A percentile compares a stretch with the other conserved stretches of the same genome.
Evolutionary conservation across 192 early-diverging fungal species (phyloP).

Genomic region (Powellomyces hirtus): DNA sequence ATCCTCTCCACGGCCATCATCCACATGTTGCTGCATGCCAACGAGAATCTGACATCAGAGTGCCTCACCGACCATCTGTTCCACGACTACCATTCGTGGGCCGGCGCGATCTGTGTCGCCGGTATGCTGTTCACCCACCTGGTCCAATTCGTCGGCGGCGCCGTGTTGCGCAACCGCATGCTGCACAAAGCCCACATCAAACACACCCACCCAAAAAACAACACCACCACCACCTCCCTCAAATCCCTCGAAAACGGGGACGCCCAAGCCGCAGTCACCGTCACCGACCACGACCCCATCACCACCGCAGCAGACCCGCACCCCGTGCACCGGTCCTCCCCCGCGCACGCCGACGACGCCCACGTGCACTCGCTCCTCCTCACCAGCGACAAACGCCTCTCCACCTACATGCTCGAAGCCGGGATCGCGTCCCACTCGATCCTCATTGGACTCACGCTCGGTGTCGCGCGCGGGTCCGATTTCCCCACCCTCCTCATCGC

Average conservation of each 20-base stretch:
- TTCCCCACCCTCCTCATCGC: conserved; percentile 44
- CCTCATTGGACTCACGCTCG: conserved; percentile 50
- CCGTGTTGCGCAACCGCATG: conserved; percentile 18
- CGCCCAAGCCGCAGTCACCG: background rate
- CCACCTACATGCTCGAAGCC: conserved; percentile 39
- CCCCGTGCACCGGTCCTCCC: background rate
- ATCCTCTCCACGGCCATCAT: conserved; percentile 47
- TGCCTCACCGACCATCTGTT: conserved; percentile 30
- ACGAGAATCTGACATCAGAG: conserved; percentile 21
- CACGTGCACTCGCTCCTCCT: conserved; percentile 5
- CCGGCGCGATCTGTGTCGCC: conserved; percentile 8
- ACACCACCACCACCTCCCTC: background rate
- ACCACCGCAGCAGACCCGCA: background rate
- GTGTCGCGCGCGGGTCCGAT: conserved; percentile 20
- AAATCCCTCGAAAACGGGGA: background rate
- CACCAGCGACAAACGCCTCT: conserved; percentile 7
- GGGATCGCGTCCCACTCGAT: conserved; percentile 49
- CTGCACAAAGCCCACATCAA: background rate
- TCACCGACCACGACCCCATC: background rate
- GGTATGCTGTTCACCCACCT: background rate
- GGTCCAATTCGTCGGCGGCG: conserved; percentile 25
- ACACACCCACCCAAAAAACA: background rate
- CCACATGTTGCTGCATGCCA: conserved; percentile 40
- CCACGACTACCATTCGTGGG: conserved; percentile 26
- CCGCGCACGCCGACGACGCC: background rate